These are phyloP conservation scores for Tieghemostelium lacteum DNA, from an alignment of 78 protist species.

Conservation along the genomic window DNA sequence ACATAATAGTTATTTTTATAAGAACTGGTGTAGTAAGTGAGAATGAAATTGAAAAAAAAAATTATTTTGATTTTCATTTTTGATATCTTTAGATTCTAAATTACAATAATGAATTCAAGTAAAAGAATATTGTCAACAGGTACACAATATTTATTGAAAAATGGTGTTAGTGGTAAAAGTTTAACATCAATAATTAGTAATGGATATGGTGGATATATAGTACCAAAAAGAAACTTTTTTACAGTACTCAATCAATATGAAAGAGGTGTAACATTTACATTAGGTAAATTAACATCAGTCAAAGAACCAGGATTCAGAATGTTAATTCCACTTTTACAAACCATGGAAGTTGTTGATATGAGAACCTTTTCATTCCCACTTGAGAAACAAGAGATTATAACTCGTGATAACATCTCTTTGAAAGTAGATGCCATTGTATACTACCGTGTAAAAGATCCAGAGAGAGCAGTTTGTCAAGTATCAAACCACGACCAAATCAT, in stretches of 20 bases:
- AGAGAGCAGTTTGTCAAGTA: constrained; percentile 9
- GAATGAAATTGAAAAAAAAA: too few species aligned
- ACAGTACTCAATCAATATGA: constrained; percentile 64
- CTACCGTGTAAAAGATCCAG: constrained; percentile 36
- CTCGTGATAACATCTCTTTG: constrained; percentile 42
- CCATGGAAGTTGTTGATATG: constrained; percentile 18
- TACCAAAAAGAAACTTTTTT: constrained; percentile 21
- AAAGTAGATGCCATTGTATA: constrained; percentile 52
- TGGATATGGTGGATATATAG: too few species aligned
- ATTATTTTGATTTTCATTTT: too few species aligned
- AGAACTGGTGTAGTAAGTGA: too few species aligned
- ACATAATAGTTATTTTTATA: too few species aligned
- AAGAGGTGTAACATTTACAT: constrained; percentile 50
- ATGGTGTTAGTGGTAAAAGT: too few species aligned
- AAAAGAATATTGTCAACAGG: too few species aligned
- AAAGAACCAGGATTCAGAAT: constrained; percentile 49
- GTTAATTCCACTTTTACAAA: constrained; percentile 27
- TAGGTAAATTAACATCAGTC: constrained; percentile 17
- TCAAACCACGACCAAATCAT: constrained; percentile 1
- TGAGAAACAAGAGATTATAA: constrained; percentile 59
- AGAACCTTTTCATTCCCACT: constrained; percentile 14
- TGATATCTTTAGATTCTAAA: too few species aligned
- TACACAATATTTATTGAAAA: too few species aligned
- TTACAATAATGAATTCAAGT: too few species aligned
- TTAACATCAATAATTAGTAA: too few species aligned